These are phyloP conservation scores for Hypoxylon sp. DNA, from an alignment of 2,329 filamentous ascomycete genomes.

Conservation along the genomic window DNA sequence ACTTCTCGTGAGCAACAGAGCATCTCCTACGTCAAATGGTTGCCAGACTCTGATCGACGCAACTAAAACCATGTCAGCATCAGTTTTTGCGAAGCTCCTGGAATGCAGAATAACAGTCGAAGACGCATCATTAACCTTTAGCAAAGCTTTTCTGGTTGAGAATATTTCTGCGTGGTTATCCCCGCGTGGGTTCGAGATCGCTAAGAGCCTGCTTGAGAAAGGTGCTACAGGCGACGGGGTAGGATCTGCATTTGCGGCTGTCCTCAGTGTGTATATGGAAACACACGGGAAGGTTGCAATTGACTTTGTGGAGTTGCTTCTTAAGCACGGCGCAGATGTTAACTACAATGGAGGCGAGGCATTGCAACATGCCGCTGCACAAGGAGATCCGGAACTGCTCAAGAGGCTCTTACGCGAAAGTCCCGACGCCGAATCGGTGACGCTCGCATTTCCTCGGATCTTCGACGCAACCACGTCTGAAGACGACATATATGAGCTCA, in stretches of 20 bases:
- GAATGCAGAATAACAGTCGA: slow-evolving; percentile 55
- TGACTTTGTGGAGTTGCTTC: slow-evolving; percentile 59
- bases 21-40: slow-evolving; percentile 63
- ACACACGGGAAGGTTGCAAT: slow-evolving; percentile 57
- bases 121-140: slow-evolving; percentile 60
- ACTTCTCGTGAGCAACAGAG: slow-evolving; percentile 63
- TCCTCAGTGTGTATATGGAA: slow-evolving; percentile 58
- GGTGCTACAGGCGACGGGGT: slow-evolving; percentile 61
- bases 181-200: slow-evolving; percentile 59
- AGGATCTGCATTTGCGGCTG: slow-evolving; percentile 58
- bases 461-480: slow-evolving; percentile 65
- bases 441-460: slow-evolving; percentile 66
- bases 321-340: slow-evolving; percentile 59
- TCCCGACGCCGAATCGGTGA: slow-evolving; percentile 63
- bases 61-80: slow-evolving; percentile 54
- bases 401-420: slow-evolving; percentile 61
- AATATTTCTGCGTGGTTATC: slow-evolving; percentile 61
- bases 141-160: slow-evolving; percentile 57
- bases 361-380: slow-evolving; percentile 65
- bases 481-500: slow-evolving; percentile 62
- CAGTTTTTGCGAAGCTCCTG: slow-evolving; percentile 58
- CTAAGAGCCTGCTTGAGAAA: slow-evolving; percentile 61
- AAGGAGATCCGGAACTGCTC: slow-evolving; percentile 63
- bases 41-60: slow-evolving; percentile 66
- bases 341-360: slow-evolving; percentile 66